Conservation (phyloP, 2,329 filamentous ascomycete species). For the Talaromyces sp. region DNA sequence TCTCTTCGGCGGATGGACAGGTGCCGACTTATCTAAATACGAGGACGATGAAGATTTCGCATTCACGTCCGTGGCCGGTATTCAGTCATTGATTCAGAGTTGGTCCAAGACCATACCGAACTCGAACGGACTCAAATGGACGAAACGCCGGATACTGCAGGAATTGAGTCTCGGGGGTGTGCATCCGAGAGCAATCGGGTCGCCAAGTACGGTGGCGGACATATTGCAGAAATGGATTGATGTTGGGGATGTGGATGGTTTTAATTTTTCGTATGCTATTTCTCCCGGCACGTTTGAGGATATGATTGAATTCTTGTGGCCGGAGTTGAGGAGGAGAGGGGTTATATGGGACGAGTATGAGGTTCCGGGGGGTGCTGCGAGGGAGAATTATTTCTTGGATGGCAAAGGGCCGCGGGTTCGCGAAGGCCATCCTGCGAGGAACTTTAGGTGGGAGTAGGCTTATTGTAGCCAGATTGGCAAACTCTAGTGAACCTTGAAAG, state of each 20-base stretch:
- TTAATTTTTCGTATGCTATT: slow-evolving; percentile 48
- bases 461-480: background rate
- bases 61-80: slow-evolving; percentile 40
- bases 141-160: slow-evolving; percentile 35
- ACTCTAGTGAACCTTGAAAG: background rate
- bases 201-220: slow-evolving; percentile 36
- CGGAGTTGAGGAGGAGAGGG: slow-evolving; percentile 39
- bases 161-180: slow-evolving; percentile 35
- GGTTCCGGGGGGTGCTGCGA: slow-evolving; percentile 35
- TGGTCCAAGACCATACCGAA: slow-evolving; percentile 45
- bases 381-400: slow-evolving; percentile 39
- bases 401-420: slow-evolving; percentile 27
- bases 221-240: slow-evolving; percentile 43
- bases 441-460: slow-evolving; percentile 7
- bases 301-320: slow-evolving; percentile 49
- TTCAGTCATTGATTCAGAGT: slow-evolving; percentile 44
- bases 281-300: slow-evolving; percentile 54
- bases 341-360: slow-evolving; percentile 40
- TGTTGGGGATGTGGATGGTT: slow-evolving; percentile 43
- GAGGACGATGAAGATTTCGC: slow-evolving; percentile 46
- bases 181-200: slow-evolving; percentile 36
- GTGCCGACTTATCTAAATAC: slow-evolving; percentile 43
- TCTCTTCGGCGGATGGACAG: slow-evolving; percentile 48
- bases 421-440: slow-evolving; percentile 9
- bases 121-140: slow-evolving; percentile 38